Base-by-base conservation (phyloP, 2,329 filamentous ascomycete species). In the Aureobasidium sp. region DNA sequence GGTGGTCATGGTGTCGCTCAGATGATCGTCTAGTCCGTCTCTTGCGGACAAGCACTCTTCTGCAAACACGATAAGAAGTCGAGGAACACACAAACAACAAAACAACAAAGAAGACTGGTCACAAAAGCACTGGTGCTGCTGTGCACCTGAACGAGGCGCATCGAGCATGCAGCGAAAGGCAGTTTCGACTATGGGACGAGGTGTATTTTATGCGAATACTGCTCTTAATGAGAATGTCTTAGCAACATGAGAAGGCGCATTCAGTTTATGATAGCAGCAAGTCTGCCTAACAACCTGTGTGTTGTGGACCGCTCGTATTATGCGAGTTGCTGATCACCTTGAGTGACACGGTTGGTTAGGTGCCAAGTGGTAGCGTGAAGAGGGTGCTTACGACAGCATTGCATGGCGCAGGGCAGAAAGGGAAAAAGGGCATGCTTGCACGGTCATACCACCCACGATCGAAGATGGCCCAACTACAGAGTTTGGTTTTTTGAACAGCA, bases 1-100 rank as follows among this genome's bases (percentile, higher is more conserved):
- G 94, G 94, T 67, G 94, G 94, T 59, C 88, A 90, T 68, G 93
- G 93, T 58, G 89, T 97, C 68, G 94, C 91, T 65, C 92, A 97
- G 80, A 97, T 97, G 93, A 97, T 97, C 77, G 91, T 97, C 71
- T 96, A 81, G 79, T 68, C 22, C 17, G 44, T 53, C 35, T 31
- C 3, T 31, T 35, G 33, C 4, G 15, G 29, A 29, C 27, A 19
- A 29, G 53, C n/a, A 42, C 24, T 29, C 8, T 35, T 44, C 11
- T 44, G 53, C 39, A n/a, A 17, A 27, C 19, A 48, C 29, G 37
- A 44, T 5, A 15, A 29, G 42, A 11, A 11, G 17, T 11, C n/a
- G 17, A 45, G 22, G 11, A 29, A 14, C 5, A 48, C 33, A 27
- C 40, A 48, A 37, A 29, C 24, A n/a, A 47, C 19, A 47, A 48